Percentiles rank a stretch among this genome's conserved stretches.
Conservation (phyloP, 108 stramenopile genomes). For the Cylindrotheca closterium region DNA sequence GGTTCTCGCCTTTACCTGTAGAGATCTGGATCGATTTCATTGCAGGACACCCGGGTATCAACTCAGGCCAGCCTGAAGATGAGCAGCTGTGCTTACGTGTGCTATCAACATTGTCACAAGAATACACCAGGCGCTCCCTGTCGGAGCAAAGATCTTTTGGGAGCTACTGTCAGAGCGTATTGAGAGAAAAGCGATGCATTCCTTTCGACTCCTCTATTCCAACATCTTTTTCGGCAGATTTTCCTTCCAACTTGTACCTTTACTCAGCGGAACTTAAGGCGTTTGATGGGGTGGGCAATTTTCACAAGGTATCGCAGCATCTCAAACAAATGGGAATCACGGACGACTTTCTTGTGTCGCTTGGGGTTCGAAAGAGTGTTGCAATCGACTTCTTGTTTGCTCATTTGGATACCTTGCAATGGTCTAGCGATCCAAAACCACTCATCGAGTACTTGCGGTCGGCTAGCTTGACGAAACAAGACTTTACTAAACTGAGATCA, state of each 20-base stretch:
- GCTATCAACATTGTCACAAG: constrained; percentile 50
- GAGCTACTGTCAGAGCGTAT: constrained; percentile 20
- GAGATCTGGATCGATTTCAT: constrained; percentile 73
- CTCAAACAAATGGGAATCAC: constrained; percentile 49
- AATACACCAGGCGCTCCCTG: constrained; percentile 23
- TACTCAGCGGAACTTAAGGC: constrained; percentile 66
- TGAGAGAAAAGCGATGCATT: constrained; percentile 38
- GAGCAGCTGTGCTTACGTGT: constrained; percentile 35
- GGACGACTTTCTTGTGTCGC: constrained; percentile 61
- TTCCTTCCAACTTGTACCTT: constrained; percentile 66
- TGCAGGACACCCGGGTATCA: constrained; percentile 50
- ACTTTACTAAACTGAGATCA: constrained; percentile 52
- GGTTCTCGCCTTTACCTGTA: constrained; percentile 59
- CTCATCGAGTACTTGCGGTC: constrained; percentile 68
- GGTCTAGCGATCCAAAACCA: constrained; percentile 69
- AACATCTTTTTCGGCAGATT: constrained; percentile 22
- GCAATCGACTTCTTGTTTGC: constrained; percentile 74
- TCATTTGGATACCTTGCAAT: constrained; percentile 64
- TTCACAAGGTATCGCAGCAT: constrained; percentile 45
- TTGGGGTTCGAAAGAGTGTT: constrained; percentile 74
- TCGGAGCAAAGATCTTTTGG: constrained; percentile 31
- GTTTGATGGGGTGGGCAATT: constrained; percentile 55
- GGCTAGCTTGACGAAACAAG: constrained; percentile 52
- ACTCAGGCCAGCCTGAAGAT: constrained; percentile 43
- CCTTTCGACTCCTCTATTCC: constrained; percentile 45